phyloP scores from a whole-genome alignment of 768 basidiomycete species.

The Pleurotus giganteus region DNA sequence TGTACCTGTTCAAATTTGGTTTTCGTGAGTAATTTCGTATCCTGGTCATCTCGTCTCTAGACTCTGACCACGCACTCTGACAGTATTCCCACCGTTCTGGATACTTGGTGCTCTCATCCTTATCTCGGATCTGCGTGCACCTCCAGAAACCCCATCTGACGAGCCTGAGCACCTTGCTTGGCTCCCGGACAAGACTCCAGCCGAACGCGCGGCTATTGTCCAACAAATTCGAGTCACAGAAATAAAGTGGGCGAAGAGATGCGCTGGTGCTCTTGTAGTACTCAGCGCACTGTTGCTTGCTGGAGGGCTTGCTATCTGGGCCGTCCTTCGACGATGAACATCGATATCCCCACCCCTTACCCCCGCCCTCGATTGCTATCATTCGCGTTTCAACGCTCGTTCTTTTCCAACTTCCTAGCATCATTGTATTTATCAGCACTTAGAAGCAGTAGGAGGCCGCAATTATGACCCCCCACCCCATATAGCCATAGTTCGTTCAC shows the following conservation, averaged over 20 bases:
- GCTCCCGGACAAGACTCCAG: slow-evolving; percentile 55
- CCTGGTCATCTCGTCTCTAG: neutral
- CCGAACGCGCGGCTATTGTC: slow-evolving; percentile 45
- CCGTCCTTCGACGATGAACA: neutral
- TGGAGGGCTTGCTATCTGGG: slow-evolving; percentile 31
- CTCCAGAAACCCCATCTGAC: slow-evolving; percentile 12
- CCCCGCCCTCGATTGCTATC: no score
- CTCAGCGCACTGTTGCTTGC: slow-evolving; percentile 36
- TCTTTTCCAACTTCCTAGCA: no score
- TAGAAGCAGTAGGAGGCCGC: no score
- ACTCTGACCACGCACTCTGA: neutral
- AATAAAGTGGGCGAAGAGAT: slow-evolving; percentile 55
- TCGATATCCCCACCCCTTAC: no score
- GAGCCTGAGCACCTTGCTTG: slow-evolving; percentile 25
- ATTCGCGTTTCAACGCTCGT: no score
- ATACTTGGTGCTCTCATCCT: slow-evolving; percentile 39
- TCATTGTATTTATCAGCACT: no score
- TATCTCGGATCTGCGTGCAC: slow-evolving; percentile 36
- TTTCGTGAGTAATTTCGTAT: slow-evolving; percentile 40
- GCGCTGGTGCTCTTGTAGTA: slow-evolving; percentile 51
- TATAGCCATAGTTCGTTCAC: no score
- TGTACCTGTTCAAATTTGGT: slow-evolving; percentile 46
- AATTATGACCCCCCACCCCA: no score
- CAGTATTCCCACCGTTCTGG: slow-evolving; percentile 51
- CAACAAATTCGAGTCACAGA: slow-evolving; percentile 46